Evolutionary conservation across 768 basidiomycete genomes (phyloP).

Genomic region (Mycena indigotica): DNA sequence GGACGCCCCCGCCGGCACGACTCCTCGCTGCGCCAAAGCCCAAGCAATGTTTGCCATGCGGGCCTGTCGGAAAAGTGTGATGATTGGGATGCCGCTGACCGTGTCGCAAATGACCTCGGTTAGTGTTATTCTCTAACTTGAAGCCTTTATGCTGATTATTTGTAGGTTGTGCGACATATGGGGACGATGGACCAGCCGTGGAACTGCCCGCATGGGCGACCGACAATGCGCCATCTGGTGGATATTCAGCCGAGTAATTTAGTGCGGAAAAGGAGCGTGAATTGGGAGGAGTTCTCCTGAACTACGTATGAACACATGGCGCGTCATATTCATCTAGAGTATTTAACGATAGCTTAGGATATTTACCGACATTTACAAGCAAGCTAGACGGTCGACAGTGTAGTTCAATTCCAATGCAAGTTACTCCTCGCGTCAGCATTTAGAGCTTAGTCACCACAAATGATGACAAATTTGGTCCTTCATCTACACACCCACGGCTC

Average conservation of each 20-base stretch:
- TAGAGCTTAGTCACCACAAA: too few species aligned
- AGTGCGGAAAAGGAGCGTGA: conserved; percentile 23
- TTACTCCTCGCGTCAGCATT: too few species aligned
- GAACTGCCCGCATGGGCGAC: conserved; percentile 87
- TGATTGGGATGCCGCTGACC: conserved; percentile 88
- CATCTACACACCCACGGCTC: too few species aligned
- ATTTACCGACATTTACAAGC: too few species aligned
- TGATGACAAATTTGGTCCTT: too few species aligned
- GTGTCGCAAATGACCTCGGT: conserved; percentile 76
- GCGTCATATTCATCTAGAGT: too few species aligned
- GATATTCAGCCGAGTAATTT: conserved; percentile 42
- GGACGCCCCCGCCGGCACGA: conserved; percentile 73
- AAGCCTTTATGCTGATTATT: not conserved
- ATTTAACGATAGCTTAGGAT: too few species aligned
- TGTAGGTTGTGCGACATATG: conserved; percentile 77
- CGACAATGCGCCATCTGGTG: conserved; percentile 77
- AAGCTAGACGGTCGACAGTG: too few species aligned
- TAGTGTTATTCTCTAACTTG: conserved; percentile 28
- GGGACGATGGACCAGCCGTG: conserved; percentile 84
- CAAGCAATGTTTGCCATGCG: conserved; percentile 95
- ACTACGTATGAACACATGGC: too few species aligned
- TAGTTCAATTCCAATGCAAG: too few species aligned
- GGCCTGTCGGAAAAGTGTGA: conserved; percentile 94
- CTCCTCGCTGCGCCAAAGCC: conserved; percentile 92
- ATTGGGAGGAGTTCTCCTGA: conserved; percentile 38